Percentiles rank a stretch among this genome's conserved stretches.
Evolutionary conservation across 139 green algal genomes (phyloP).

Genomic region (Micromonas commoda): DNA sequence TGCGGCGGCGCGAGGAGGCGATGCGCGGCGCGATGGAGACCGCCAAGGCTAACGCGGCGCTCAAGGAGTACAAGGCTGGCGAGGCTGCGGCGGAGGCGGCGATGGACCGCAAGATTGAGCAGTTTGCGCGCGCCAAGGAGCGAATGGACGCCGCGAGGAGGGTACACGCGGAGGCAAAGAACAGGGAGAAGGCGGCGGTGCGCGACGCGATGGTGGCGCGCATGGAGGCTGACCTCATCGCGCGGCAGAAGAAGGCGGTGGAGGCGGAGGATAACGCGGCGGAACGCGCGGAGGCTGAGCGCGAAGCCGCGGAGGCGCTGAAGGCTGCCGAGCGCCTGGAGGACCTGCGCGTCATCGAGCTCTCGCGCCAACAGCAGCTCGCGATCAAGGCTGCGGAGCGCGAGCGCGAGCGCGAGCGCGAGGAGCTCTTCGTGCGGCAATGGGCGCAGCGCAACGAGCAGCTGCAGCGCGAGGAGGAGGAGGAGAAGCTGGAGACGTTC

Average conservation of each 20-base stretch:
- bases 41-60: conserved; percentile 41
- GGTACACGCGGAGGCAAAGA: neutral
- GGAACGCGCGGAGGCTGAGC: too few species aligned
- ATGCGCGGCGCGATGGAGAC: conserved; percentile 43
- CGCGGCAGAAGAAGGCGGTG: too few species aligned
- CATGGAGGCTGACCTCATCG: too few species aligned
- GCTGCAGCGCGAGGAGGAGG: neutral
- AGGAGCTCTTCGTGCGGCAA: neutral
- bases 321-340: too few species aligned
- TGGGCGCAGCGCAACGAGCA: neutral
- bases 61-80: conserved; percentile 42
- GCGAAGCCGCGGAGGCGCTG: too few species aligned
- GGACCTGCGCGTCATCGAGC: too few species aligned
- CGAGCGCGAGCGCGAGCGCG: neutral
- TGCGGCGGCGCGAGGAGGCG: conserved; percentile 34
- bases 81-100: conserved; percentile 35
- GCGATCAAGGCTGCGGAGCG: neutral
- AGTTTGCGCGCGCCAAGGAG: neutral
- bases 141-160: neutral
- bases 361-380: conserved; percentile 8
- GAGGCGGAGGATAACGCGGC: too few species aligned
- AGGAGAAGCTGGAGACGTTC: neutral
- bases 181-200: neutral
- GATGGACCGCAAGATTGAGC: neutral
- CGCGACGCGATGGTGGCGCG: neutral